Percentiles rank a stretch among this genome's conserved stretches.
Conservation (phyloP, 495 filamentous ascomycete species). For the Annulohypoxylon bovei region DNA sequence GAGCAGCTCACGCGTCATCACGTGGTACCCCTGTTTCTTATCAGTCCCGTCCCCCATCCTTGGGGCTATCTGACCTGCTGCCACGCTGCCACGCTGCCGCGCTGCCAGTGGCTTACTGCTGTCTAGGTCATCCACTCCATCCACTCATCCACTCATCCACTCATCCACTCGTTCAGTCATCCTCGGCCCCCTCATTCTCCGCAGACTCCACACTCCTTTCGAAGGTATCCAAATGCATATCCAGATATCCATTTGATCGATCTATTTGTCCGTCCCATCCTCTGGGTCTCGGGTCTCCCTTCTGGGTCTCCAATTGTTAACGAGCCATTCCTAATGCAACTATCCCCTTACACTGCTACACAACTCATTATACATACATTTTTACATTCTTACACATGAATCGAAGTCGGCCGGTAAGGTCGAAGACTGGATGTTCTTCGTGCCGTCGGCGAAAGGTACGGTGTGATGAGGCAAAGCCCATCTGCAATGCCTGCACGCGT, state of each 20-base stretch:
- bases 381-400: conserved; percentile 16
- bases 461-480: conserved; percentile 63
- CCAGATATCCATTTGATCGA: background rate
- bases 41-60: conserved; percentile 5
- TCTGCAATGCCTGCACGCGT: conserved; percentile 57
- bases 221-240: background rate
- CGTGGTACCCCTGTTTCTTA: conserved; percentile 11
- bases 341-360: background rate
- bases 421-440: conserved; percentile 53
- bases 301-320: background rate
- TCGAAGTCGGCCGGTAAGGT: conserved; percentile 30
- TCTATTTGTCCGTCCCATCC: background rate
- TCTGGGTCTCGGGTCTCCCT: background rate
- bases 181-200: background rate
- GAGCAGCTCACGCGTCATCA: conserved; percentile 3
- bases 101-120: too few species aligned
- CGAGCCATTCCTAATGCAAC: background rate
- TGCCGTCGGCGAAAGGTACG: conserved; percentile 67
- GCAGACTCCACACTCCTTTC: background rate
- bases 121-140: background rate
- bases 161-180: too few species aligned
- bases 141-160: too few species aligned
- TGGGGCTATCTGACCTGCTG: too few species aligned
- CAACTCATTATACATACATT: background rate
- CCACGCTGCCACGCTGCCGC: too few species aligned